phyloP scores from a whole-genome alignment of 2,329 filamentous ascomycete species.

The Immersiporthe knoxdaviesiana region DNA sequence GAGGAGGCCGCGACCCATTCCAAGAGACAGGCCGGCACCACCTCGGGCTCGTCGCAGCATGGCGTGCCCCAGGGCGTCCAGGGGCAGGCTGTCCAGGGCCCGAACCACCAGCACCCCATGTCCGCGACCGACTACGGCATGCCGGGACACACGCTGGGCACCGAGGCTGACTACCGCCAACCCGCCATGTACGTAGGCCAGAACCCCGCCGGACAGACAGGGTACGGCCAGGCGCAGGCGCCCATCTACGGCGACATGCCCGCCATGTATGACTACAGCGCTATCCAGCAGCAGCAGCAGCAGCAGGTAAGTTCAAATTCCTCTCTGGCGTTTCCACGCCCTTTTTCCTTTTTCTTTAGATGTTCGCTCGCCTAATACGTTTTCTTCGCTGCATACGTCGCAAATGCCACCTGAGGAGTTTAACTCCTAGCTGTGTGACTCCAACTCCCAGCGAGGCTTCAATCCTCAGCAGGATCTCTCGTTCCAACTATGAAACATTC shows the following conservation, averaged over 20 bases:
- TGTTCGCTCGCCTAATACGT: conserved; percentile 19
- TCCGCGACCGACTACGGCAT: conserved; percentile 64
- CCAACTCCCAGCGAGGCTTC: conserved; percentile 1
- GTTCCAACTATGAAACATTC: not conserved
- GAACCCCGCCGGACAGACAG: conserved; percentile 71
- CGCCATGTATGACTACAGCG: conserved; percentile 81
- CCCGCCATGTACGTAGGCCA: conserved; percentile 83
- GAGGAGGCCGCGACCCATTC: conserved; percentile 88
- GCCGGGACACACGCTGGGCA: conserved; percentile 63
- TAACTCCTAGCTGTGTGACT: conserved; percentile 34
- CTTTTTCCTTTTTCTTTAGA: conserved; percentile 5
- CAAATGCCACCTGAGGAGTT: conserved; percentile 52
- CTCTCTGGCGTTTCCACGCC: conserved; percentile 1
- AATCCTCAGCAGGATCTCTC: not conserved
- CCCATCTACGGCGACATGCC: conserved; percentile 82
- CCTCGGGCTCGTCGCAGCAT: conserved; percentile 44
- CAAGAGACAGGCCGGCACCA: conserved; percentile 69
- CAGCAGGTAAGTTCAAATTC: conserved; percentile 73
- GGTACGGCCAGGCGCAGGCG: conserved; percentile 77
- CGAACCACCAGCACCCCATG: conserved; percentile 64
- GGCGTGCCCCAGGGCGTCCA: conserved; percentile 57
- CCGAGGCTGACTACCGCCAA: conserved; percentile 79
- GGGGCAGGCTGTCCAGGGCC: conserved; percentile 57
- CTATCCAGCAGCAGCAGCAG: conserved; percentile 79
- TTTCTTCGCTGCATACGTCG: conserved; percentile 41